Evolutionary conservation across 2,329 filamentous ascomycete species (phyloP).

Genomic region (Ceratocystiopsis minuta): DNA sequence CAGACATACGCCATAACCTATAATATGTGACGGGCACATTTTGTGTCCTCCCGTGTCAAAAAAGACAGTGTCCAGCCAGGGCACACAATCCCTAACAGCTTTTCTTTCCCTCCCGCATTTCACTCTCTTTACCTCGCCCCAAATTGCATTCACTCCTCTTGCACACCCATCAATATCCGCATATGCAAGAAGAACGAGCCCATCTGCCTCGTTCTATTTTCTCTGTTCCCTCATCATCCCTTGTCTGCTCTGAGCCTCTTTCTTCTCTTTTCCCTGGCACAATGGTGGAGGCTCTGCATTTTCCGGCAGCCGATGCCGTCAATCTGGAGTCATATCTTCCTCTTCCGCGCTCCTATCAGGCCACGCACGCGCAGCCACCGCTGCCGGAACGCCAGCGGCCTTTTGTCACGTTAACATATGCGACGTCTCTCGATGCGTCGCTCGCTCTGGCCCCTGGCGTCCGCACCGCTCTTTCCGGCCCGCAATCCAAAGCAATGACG

Average conservation of each 20-base stretch:
- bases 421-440: constrained; percentile 71
- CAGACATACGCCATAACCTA: too few relatives aligned
- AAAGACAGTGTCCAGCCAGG: too few relatives aligned
- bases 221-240: too few relatives aligned
- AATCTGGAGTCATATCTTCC: constrained; percentile 12
- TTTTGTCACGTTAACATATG: constrained; percentile 71
- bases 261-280: neutral
- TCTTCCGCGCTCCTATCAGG: neutral
- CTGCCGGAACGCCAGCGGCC: constrained; percentile 14
- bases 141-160: too few relatives aligned
- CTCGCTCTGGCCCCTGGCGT: constrained; percentile 59
- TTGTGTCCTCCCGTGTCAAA: too few relatives aligned
- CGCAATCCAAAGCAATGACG: constrained; percentile 77
- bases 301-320: constrained; percentile 9
- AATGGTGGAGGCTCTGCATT: constrained; percentile 10
- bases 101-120: too few relatives aligned
- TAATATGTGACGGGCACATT: too few relatives aligned
- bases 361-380: neutral
- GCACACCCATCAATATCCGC: too few relatives aligned
- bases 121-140: too few relatives aligned
- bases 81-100: too few relatives aligned
- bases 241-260: neutral
- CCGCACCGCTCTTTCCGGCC: constrained; percentile 70
- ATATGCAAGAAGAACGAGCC: too few relatives aligned
- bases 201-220: too few relatives aligned